A percentile compares a stretch with the other conserved stretches of the same genome.
Evolutionary conservation across 2,329 filamentous ascomycete genomes (phyloP).

Genomic region (Ceratocystis cacaofunesta): DNA sequence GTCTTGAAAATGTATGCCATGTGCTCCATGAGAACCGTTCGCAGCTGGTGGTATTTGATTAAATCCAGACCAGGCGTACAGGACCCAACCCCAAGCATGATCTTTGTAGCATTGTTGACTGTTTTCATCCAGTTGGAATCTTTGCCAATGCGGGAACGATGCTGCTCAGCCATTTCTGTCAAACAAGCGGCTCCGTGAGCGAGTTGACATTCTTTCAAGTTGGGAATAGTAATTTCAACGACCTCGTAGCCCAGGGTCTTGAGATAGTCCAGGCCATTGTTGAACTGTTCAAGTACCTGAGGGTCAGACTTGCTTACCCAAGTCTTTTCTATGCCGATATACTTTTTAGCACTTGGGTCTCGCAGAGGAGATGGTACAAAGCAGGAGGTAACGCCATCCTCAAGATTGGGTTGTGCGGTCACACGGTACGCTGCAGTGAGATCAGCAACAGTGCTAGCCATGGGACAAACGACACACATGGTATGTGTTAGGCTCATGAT

Average conservation of each 20-base stretch:
- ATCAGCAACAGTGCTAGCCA: constrained; percentile 62
- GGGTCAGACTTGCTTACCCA: constrained; percentile 39
- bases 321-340: constrained; percentile 55
- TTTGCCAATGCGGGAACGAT: constrained; percentile 30
- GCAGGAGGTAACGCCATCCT: constrained; percentile 41
- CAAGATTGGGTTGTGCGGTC: constrained; percentile 58
- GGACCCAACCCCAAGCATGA: constrained; percentile 50
- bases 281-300: constrained; percentile 45
- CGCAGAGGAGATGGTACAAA: constrained; percentile 46
- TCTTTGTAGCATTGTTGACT: constrained; percentile 51
- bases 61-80: constrained; percentile 55
- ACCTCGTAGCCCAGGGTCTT: constrained; percentile 33
- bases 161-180: constrained; percentile 45
- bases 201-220: constrained; percentile 54
- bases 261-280: constrained; percentile 45
- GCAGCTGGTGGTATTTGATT: constrained; percentile 56
- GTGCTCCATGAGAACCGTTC: constrained; percentile 65
- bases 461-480: constrained; percentile 54
- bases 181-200: constrained; percentile 69
- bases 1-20: constrained; percentile 53
- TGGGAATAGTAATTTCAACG: constrained; percentile 50
- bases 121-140: constrained; percentile 36
- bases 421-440: constrained; percentile 69
- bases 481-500: constrained; percentile 40
- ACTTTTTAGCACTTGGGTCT: constrained; percentile 33